Conservation (phyloP, 805 yeast genomes). For the Zygotorulaspora chibaensis region DNA sequence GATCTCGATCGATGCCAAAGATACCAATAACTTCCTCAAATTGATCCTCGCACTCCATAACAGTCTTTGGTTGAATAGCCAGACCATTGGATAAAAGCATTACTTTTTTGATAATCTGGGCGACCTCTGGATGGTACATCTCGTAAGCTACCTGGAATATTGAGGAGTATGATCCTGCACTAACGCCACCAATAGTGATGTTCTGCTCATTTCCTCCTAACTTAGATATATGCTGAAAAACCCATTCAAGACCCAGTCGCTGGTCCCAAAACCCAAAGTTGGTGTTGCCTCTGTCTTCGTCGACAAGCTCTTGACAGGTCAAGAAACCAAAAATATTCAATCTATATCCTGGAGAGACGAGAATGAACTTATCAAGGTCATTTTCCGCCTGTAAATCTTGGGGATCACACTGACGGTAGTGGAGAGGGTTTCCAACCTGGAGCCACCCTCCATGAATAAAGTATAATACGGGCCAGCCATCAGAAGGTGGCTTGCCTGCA, state of each 20-base stretch:
- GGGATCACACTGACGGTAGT: conserved; percentile 22
- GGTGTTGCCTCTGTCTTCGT: conserved; percentile 31
- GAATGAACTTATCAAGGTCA: conserved; percentile 34
- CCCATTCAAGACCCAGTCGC: conserved; percentile 45
- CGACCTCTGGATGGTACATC: conserved; percentile 38
- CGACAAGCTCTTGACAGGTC: conserved; percentile 37
- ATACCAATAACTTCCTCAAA: conserved; percentile 36
- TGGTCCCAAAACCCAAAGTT: conserved; percentile 49
- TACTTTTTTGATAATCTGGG: conserved; percentile 39
- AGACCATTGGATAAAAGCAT: conserved; percentile 38
- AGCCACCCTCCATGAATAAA: conserved; percentile 45
- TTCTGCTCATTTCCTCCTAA: conserved; percentile 46
- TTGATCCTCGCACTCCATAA: conserved; percentile 35
- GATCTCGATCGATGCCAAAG: conserved; percentile 18
- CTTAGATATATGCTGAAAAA: conserved; percentile 37
- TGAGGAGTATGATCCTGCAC: conserved; percentile 45
- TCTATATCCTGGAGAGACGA: conserved; percentile 40
- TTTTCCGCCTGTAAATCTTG: conserved; percentile 28
- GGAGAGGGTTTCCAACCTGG: conserved; percentile 35
- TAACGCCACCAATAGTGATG: conserved; percentile 44
- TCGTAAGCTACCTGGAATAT: conserved; percentile 43
- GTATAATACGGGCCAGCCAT: conserved; percentile 42
- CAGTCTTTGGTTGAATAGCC: conserved; percentile 38
- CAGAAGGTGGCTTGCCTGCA: conserved; percentile 32
- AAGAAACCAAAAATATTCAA: conserved; percentile 39